Conservation (phyloP, 768 basidiomycete genomes). For the Auricularia sp. region DNA sequence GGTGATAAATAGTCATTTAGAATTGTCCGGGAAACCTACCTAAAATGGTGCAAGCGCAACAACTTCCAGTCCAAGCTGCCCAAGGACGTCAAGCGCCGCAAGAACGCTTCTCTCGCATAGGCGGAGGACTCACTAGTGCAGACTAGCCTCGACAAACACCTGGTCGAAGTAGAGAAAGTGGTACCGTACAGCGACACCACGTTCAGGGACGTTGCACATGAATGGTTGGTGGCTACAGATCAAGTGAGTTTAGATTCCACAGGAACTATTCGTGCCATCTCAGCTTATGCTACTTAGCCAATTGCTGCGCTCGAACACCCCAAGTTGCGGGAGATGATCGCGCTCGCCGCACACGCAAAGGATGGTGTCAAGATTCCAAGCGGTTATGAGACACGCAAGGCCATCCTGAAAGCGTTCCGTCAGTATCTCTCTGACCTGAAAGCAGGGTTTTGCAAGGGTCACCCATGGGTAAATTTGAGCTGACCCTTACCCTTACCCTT, state of each 20-base stretch:
- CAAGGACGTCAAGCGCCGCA: slow-evolving; percentile 12
- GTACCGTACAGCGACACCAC: slow-evolving; percentile 21
- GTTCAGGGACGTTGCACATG: slow-evolving; percentile 21
- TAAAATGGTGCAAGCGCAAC: slow-evolving; percentile 18
- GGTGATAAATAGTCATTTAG: background rate
- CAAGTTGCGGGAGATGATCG: slow-evolving; percentile 25
- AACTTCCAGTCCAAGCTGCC: slow-evolving; percentile 23
- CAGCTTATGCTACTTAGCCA: slow-evolving; percentile 9
- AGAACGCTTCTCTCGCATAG: slow-evolving; percentile 5
- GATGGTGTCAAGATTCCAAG: slow-evolving; percentile 28
- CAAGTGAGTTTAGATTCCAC: slow-evolving; percentile 26
- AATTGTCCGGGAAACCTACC: slow-evolving; percentile 10
- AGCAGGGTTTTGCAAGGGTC: slow-evolving; percentile 10
- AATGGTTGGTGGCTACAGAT: slow-evolving; percentile 31
- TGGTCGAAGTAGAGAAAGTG: slow-evolving; percentile 13
- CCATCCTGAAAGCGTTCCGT: slow-evolving; percentile 22
- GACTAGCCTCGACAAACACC: slow-evolving; percentile 18
- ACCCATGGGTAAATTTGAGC: too few relatives aligned
- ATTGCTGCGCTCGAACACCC: slow-evolving; percentile 23
- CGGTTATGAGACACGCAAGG: slow-evolving; percentile 16
- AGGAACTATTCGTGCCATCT: too few relatives aligned
- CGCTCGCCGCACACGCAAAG: slow-evolving; percentile 26
- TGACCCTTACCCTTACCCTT: too few relatives aligned
- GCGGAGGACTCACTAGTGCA: slow-evolving; percentile 5
- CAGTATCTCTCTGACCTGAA: slow-evolving; percentile 5